phyloP scores from a whole-genome alignment of 805 yeast genomes.

The Schizosaccharomyces octosporus region DNA sequence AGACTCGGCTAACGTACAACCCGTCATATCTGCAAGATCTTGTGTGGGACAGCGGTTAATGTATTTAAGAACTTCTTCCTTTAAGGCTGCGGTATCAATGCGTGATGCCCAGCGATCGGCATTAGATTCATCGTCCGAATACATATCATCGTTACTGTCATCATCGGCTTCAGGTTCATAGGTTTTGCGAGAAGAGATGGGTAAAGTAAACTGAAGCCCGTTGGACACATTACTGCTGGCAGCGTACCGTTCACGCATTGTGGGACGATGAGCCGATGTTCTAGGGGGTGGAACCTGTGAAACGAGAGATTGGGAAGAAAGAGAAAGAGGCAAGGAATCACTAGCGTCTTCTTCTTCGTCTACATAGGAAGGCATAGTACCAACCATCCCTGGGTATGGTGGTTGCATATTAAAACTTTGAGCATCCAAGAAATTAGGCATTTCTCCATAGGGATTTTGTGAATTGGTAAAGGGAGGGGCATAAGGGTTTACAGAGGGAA shows the following conservation, averaged over 20 bases:
- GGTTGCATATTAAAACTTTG: background rate
- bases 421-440: background rate
- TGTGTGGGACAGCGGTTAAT: conserved; percentile 51
- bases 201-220: background rate
- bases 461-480: background rate
- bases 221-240: background rate
- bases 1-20: conserved; percentile 43
- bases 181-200: background rate
- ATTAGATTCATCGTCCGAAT: background rate
- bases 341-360: background rate
- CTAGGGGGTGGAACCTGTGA: background rate
- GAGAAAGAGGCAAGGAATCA: background rate
- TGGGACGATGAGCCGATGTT: background rate
- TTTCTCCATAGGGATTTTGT: background rate
- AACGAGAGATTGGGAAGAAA: background rate
- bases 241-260: background rate
- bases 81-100: background rate
- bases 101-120: background rate
- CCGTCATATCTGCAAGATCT: conserved; percentile 62
- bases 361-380: background rate
- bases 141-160: background rate
- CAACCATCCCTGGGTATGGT: background rate
- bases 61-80: conserved; percentile 86
- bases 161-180: background rate
- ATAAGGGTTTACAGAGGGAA: too few relatives aligned